Evolutionary conservation across 768 basidiomycete species (phyloP), one percentile per base, ranked within the genome.

Genomic region (Leccinum rimulosum): DNA sequence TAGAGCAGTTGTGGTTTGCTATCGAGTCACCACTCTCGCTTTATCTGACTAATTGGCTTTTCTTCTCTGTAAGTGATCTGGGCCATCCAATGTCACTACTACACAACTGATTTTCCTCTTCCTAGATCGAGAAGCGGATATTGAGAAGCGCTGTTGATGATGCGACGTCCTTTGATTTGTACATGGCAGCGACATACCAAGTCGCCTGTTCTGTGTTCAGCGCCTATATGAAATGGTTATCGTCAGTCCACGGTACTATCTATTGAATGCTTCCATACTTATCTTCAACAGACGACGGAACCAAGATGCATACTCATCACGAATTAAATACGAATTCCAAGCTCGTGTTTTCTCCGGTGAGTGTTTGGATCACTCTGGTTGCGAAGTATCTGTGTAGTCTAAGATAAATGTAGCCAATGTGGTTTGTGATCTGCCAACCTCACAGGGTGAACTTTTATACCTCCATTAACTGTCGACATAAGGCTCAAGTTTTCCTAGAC

Each of bases 61-160:
- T 71, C 36, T 64, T 61, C 45, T 61, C 51, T n/a, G 69, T 70
- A 28, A 52, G 69, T 58, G 12, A 22, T 10, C 17, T 7, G 0
- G 6, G 49, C 17, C 22, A 17, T 50, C 27, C 6, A 8, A 17
- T 19, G 3, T 55, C 3, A 11, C 15, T 40, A 15, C 38, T 58
- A 22, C 17, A n/a, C 17, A 40, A 62, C 48, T 10, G 1, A 4
- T 33, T 33, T 33, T 33, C 31, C 22, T n/a, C 17, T 19, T 30
- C 9, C 14, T 25, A 71, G 69, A 70, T 72, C 8, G 70, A 72
- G 28, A 62, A 40, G 12, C 57, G 57, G 25, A 40, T 70, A 28
- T 50, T 51, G 5, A 52, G 56, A 47, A 57, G 56, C 15, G 27
- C 28, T 4, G 10, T 19, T 14, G 17, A 52, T 28, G 40, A 45